Evolutionary conservation across 2,329 filamentous ascomycete species (phyloP), one percentile per base, ranked within the genome.

Genomic region (Pestalotiopsis sp.): DNA sequence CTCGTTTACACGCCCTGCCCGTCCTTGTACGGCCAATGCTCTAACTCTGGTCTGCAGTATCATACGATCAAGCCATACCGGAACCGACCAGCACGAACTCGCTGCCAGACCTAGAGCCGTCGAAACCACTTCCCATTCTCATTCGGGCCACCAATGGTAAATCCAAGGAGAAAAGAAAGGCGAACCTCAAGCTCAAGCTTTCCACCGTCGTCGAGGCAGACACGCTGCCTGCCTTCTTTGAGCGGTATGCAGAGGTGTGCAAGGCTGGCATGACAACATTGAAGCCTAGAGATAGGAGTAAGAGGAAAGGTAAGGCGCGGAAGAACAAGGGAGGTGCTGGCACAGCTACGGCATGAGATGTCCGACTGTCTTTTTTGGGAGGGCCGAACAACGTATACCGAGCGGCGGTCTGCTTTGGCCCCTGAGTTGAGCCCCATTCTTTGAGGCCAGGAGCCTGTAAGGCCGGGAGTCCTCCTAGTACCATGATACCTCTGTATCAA

Each of bases 231-330:
- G 83, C 80, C 0, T 99, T 99, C 77, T 99, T 94, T 79, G 83
- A 85, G 38, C 87, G 89, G 65, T 99, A 98, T 82, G 95, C 94
- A 25, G 96, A 98, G 73, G 87, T 94, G 3, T 98, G 95, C 82
- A 98, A 97, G 84, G 84, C 87, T 0, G 94, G 94, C 5, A 98
- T 98, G 94, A 86, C 88, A 63, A 91, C 91, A 7, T 79, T 99
- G 81, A 98, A 97, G 88, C 97, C 97, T 78, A 88, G 96, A 74
- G 95, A 98, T 82, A 88, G 94, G 77, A 97, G 92, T 81, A 95
- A 93, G 86, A 90, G 91, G 84, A 93, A 92, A 78, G 90, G 92
- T 74, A 92, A 92, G 79, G 93, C 92, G 71, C 93, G 91, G 83
- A 90, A 86, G 79, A 89, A 86, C 82, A 88, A 86, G 82, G 92